These are phyloP conservation scores for Cicer cuneatum DNA, from an alignment of 306 rosid genomes.

Conservation along the genomic window DNA sequence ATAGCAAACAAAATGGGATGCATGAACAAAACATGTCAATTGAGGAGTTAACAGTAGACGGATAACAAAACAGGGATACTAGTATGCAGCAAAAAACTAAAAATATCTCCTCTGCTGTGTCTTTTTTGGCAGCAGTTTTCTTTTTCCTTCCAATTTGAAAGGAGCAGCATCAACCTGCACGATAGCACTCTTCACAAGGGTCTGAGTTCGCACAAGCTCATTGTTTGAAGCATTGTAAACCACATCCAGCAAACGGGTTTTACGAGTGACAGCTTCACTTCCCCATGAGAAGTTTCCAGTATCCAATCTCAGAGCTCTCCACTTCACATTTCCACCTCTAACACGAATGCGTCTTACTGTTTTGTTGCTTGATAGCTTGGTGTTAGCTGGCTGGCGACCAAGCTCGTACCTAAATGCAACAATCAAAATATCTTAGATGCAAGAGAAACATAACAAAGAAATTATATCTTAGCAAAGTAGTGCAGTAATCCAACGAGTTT, in stretches of 20 bases:
- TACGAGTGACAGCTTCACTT: slow-evolving; percentile 62
- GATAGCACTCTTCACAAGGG: slow-evolving; percentile 63
- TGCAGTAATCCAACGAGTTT: neutral
- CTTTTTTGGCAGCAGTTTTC: slow-evolving; percentile 57
- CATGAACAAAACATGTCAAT: neutral
- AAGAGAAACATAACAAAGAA: neutral
- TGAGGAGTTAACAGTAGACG: too few species aligned
- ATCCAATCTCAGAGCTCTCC: slow-evolving; percentile 67
- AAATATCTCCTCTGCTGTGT: slow-evolving; percentile 45
- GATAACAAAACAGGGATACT: too few species aligned
- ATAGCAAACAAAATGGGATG: too few species aligned
- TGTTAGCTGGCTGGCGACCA: slow-evolving; percentile 65
- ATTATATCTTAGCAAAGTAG: neutral
- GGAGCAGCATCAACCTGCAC: slow-evolving; percentile 71
- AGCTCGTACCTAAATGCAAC: slow-evolving; percentile 56
- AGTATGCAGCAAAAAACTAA: neutral
- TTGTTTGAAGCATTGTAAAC: slow-evolving; percentile 69
- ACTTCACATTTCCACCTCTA: slow-evolving; percentile 67
- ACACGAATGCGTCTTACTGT: slow-evolving; percentile 62
- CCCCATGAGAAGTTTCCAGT: slow-evolving; percentile 67
- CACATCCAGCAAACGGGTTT: slow-evolving; percentile 62
- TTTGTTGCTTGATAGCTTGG: slow-evolving; percentile 64
- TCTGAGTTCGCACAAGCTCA: slow-evolving; percentile 66
- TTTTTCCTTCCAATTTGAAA: slow-evolving; percentile 60
- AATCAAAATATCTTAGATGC: neutral